Evolutionary conservation across 2,329 filamentous ascomycete genomes (phyloP), one percentile per base, ranked within the genome.

Genomic region (Aurifilum marmelostoma): DNA sequence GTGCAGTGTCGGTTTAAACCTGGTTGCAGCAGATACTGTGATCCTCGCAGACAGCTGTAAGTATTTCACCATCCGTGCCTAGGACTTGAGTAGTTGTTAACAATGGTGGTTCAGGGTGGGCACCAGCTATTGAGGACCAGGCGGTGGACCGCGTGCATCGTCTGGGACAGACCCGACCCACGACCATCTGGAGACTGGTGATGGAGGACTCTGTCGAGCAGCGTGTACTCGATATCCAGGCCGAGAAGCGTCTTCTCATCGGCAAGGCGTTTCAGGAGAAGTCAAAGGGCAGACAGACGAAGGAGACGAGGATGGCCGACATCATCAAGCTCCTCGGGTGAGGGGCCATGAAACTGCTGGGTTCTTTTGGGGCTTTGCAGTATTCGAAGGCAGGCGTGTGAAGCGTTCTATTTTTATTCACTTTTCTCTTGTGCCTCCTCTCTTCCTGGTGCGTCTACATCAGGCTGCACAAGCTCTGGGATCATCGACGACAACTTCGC

Each of bases 81-180:
- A 14, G 21, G n/a, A 8, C 12, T 16, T 64, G 16, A 16, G 12
- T 37, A 29, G 32, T 43, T 54, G 16, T 29, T 64, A 16, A 63
- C 59, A 24, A 16, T 11, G 18, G 14, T 6, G 18, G 34, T 14
- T 24, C 16, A 80, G 83, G 93, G 94, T 97, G 94, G 92, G 93
- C 94, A 1, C 94, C 94, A 0, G 93, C 93, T 0, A 96, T 97
- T 67, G 94, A 97, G 78, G 93, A 97, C 73, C 94, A 97, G 77
- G 94, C 94, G 3, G 86, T 97, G 2, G 94, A 97, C 76, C 90
- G 94, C 5, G 93, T 97, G 8, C 92, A 97, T 76, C 87, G 94
- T 0, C 84, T 97, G 0, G 94, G 94, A 0, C 94, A 97, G 80
- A 94, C 86, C 72, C 87, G 91, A 50, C 86, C 90, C 71, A 94